Evolutionary conservation across 371 early-diverging fungal species (phyloP).

Genomic region (Mucor racemosus): DNA sequence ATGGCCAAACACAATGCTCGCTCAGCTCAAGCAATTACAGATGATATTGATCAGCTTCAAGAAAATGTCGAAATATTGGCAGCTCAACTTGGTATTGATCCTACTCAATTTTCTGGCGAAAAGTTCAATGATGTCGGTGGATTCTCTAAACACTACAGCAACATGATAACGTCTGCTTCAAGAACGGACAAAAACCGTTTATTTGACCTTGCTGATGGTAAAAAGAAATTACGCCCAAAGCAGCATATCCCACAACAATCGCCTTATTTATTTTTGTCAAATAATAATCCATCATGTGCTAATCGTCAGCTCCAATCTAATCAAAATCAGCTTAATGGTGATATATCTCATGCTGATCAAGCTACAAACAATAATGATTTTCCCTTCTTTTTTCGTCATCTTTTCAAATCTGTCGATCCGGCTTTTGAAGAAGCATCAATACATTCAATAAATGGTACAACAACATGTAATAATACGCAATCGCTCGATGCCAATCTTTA

Average conservation of each 20-base stretch:
- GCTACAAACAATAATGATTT: not conserved
- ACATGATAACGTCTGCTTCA: slow-evolving; percentile 13
- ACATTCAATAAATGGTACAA: too few relatives aligned
- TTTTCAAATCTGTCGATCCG: not conserved
- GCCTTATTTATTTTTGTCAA: too few relatives aligned
- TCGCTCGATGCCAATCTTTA: too few relatives aligned
- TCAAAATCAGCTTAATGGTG: not conserved
- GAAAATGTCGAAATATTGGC: slow-evolving; percentile 37
- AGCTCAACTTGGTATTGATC: slow-evolving; percentile 33
- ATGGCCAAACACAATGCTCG: slow-evolving; percentile 1
- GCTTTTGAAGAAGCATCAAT: not conserved
- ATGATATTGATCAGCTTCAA: slow-evolving; percentile 39
- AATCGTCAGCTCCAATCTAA: not conserved
- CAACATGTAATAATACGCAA: too few relatives aligned
- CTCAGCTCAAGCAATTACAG: slow-evolving; percentile 35
- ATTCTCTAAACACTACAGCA: slow-evolving; percentile 13
- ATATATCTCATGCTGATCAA: not conserved
- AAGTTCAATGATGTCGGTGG: slow-evolving; percentile 1
- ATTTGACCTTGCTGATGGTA: slow-evolving; percentile 5
- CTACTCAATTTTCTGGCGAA: slow-evolving; percentile 17
- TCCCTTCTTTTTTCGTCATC: not conserved
- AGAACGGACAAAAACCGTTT: not conserved
- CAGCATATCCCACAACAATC: not conserved
- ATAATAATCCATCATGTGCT: not conserved
- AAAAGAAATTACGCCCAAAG: not conserved